Conservation (phyloP, 2,329 filamentous ascomycete genomes). For the Volutella citrinella region DNA sequence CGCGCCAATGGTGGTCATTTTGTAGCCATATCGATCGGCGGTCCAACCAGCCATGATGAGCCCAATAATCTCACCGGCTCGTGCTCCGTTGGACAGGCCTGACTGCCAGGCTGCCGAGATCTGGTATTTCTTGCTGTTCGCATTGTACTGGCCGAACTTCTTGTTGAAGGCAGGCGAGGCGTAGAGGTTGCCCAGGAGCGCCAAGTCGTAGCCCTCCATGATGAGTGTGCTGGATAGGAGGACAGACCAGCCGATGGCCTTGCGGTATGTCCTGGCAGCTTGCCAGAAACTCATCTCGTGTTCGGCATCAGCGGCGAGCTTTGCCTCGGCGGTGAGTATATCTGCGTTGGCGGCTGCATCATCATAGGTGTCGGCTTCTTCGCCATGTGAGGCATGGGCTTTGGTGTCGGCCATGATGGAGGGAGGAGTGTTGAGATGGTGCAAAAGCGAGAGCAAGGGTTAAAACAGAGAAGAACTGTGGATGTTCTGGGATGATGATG, state of each 20-base stretch:
- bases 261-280: slow-evolving; percentile 41
- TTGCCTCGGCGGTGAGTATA: slow-evolving; percentile 35
- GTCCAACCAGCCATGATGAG: slow-evolving; percentile 52
- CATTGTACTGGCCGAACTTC: slow-evolving; percentile 41
- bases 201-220: slow-evolving; percentile 52
- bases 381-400: slow-evolving; percentile 10
- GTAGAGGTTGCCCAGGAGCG: slow-evolving; percentile 47
- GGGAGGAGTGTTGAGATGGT: neutral
- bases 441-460: neutral
- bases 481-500: neutral
- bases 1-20: slow-evolving; percentile 45
- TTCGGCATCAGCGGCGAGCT: slow-evolving; percentile 38
- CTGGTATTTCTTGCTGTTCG: slow-evolving; percentile 37
- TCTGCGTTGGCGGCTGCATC: slow-evolving; percentile 22
- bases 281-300: slow-evolving; percentile 39
- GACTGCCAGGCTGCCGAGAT: slow-evolving; percentile 57
- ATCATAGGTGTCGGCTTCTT: slow-evolving; percentile 21
- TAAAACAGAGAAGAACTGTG: neutral
- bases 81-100: slow-evolving; percentile 50
- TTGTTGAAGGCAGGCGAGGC: slow-evolving; percentile 42
- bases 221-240: slow-evolving; percentile 44
- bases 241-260: slow-evolving; percentile 47
- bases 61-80: slow-evolving; percentile 54
- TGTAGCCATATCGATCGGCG: slow-evolving; percentile 49
- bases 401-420: slow-evolving; percentile 22